A percentile compares a stretch with the other conserved stretches of the same genome.
phyloP scores from a whole-genome alignment of 768 basidiomycete species.

The Clitopilus passeckerianus region DNA sequence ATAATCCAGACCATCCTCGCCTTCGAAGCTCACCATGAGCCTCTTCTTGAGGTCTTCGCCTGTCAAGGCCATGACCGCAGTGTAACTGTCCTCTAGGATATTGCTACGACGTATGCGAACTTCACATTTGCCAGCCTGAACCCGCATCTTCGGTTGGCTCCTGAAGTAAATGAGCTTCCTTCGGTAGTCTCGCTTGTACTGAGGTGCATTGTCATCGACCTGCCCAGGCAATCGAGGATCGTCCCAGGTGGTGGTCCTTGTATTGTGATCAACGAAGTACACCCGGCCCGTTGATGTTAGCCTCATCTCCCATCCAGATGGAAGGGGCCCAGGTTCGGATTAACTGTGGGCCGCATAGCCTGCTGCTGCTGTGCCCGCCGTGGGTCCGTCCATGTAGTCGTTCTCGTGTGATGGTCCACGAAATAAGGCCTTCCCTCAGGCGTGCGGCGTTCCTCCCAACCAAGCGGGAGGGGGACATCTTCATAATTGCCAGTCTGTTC shows the following conservation, averaged over 20 bases:
- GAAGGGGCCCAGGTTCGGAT: slow-evolving; percentile 74
- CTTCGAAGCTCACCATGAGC: slow-evolving; percentile 72
- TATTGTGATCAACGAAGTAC: slow-evolving; percentile 93
- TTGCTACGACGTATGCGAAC: slow-evolving; percentile 76
- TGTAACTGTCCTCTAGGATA: slow-evolving; percentile 85
- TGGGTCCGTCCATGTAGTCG: slow-evolving; percentile 91
- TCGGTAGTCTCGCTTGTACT: slow-evolving; percentile 92
- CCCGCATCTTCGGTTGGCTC: slow-evolving; percentile 80
- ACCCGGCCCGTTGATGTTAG: slow-evolving; percentile 79
- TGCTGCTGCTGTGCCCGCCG: slow-evolving; percentile 51
- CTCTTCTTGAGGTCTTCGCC: slow-evolving; percentile 68
- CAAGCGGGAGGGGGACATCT: slow-evolving; percentile 74
- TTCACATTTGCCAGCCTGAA: slow-evolving; percentile 78
- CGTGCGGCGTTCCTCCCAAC: slow-evolving; percentile 90
- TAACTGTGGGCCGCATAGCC: slow-evolving; percentile 42
- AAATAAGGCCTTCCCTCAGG: slow-evolving; percentile 76
- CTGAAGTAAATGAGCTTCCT: slow-evolving; percentile 92
- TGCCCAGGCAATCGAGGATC: slow-evolving; percentile 83
- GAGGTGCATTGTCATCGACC: slow-evolving; percentile 85
- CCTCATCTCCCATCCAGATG: slow-evolving; percentile 95
- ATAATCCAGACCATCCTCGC: slow-evolving; percentile 77
- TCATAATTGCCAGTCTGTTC: slow-evolving; percentile 38
- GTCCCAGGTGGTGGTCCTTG: slow-evolving; percentile 88
- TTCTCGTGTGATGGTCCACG: slow-evolving; percentile 73
- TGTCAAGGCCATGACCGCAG: slow-evolving; percentile 76